Evolutionary conservation across 192 early-diverging fungal species (phyloP).

Genomic region (Coemansia sp.): DNA sequence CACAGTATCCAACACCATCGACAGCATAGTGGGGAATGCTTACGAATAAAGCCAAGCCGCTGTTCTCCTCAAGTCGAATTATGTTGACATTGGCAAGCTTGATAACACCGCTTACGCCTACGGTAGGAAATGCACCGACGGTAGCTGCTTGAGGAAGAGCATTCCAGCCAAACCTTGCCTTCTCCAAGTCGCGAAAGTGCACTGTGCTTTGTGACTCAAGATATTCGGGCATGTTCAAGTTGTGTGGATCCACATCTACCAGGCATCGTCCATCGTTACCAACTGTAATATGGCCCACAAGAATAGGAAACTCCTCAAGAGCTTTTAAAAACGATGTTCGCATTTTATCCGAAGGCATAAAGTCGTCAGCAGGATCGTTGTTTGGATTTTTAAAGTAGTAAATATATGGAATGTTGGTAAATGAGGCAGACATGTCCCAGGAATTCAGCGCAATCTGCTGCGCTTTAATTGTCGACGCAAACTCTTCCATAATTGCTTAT

Average conservation of each 20-base stretch:
- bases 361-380: not conserved
- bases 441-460: slow-evolving; percentile 14
- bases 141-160: slow-evolving; percentile 8
- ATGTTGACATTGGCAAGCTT: slow-evolving; percentile 14
- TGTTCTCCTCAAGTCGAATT: slow-evolving; percentile 18
- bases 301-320: slow-evolving; percentile 23
- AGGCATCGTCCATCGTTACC: not conserved
- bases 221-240: slow-evolving; percentile 33
- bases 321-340: slow-evolving; percentile 20
- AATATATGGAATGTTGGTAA: slow-evolving; percentile 15
- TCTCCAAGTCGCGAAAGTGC: slow-evolving; percentile 14
- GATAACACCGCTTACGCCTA: slow-evolving; percentile 3
- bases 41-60: slow-evolving; percentile 23
- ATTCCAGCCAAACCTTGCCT: slow-evolving; percentile 11
- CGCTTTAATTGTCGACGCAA: slow-evolving; percentile 1
- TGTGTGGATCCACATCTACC: slow-evolving; percentile 6
- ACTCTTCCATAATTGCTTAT: slow-evolving; percentile 12
- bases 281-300: slow-evolving; percentile 14
- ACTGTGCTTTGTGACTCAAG: slow-evolving; percentile 10
- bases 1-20: slow-evolving; percentile 13
- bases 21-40: slow-evolving; percentile 22
- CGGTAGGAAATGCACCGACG: not conserved
- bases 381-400: slow-evolving; percentile 19
- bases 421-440: slow-evolving; percentile 14
- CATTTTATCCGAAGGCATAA: slow-evolving; percentile 22